phyloP scores from a whole-genome alignment of 192 early-diverging fungal genomes.

The Podila clonocystis region DNA sequence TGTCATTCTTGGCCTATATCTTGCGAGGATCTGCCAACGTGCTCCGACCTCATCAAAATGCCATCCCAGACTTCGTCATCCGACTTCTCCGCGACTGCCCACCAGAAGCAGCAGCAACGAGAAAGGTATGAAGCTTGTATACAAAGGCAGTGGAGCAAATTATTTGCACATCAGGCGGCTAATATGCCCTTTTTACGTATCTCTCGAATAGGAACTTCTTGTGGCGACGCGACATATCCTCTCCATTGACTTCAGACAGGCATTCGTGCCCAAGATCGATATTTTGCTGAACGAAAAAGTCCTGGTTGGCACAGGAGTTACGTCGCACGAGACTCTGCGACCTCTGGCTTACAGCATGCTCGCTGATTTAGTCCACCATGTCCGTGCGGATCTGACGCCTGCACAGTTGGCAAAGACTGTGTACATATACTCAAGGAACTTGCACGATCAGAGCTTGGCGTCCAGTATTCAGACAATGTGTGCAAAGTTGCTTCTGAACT shows the following conservation, averaged over 20 bases:
- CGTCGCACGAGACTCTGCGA: constrained; percentile 89
- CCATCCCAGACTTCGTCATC: constrained; percentile 90
- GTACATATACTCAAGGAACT: constrained; percentile 90
- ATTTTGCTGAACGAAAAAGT: constrained; percentile 94
- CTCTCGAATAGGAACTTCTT: constrained; percentile 77
- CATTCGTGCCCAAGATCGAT: constrained; percentile 95
- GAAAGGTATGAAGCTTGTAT: constrained; percentile 70
- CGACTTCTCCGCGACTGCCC: constrained; percentile 93
- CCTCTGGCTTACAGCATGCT: constrained; percentile 95
- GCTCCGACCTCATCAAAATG: constrained; percentile 78
- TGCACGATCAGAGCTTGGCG: constrained; percentile 92
- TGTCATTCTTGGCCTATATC: constrained; percentile 97
- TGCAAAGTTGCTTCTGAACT: constrained; percentile 89
- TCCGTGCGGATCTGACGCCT: constrained; percentile 85
- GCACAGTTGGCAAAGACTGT: constrained; percentile 86
- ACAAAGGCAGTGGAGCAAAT: background rate
- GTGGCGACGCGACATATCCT: constrained; percentile 95
- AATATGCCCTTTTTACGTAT: background rate
- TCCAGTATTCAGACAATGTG: constrained; percentile 97
- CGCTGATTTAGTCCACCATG: constrained; percentile 96
- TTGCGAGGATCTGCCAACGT: constrained; percentile 79
- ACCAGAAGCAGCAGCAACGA: constrained; percentile 88
- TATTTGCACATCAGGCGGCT: background rate
- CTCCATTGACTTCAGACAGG: constrained; percentile 88
- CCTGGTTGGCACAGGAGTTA: constrained; percentile 91